These are phyloP conservation scores for Porphyrellus sp. DNA, from an alignment of 1,284 basidiomycete genomes.

Conservation along the genomic window DNA sequence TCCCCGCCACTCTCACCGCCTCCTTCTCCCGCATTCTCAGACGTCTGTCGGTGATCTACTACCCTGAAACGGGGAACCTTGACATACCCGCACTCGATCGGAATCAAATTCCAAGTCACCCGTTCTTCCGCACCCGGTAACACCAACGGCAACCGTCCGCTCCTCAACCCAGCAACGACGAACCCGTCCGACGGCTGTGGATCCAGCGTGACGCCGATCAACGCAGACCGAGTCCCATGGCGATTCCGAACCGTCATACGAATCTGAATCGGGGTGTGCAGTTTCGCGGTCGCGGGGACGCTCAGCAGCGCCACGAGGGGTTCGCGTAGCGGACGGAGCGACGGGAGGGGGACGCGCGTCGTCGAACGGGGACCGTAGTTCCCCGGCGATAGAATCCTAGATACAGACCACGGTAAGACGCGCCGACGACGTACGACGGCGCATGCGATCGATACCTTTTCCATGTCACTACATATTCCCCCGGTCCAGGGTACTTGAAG, in stretches of 20 bases:
- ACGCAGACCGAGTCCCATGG: slow-evolving; percentile 59
- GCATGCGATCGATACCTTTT: slow-evolving; percentile 46
- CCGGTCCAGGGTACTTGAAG: slow-evolving; percentile 51
- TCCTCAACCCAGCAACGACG: slow-evolving; percentile 67
- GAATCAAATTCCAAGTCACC: slow-evolving; percentile 63
- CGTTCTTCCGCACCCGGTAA: slow-evolving; percentile 66
- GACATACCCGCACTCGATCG: slow-evolving; percentile 68
- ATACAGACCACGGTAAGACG: not conserved
- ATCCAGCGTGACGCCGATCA: slow-evolving; percentile 60
- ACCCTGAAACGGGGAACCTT: slow-evolving; percentile 58
- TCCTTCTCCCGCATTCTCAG: slow-evolving; percentile 32
- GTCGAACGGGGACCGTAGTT: slow-evolving; percentile 43
- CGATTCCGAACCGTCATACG: slow-evolving; percentile 62
- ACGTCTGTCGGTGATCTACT: slow-evolving; percentile 45
- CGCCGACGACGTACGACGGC: not conserved
- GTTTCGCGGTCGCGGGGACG: slow-evolving; percentile 54
- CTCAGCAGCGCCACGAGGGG: slow-evolving; percentile 61
- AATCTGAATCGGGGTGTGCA: slow-evolving; percentile 59
- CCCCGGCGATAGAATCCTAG: slow-evolving; percentile 35
- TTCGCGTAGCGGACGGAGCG: slow-evolving; percentile 55
- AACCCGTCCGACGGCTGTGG: slow-evolving; percentile 61
- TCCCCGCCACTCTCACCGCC: slow-evolving; percentile 31
- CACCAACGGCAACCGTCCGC: slow-evolving; percentile 60
- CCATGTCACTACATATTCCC: slow-evolving; percentile 64
- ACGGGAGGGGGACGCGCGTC: slow-evolving; percentile 56